Evolutionary conservation across 805 yeast genomes (phyloP).

Genomic region (Candida boleticola): DNA sequence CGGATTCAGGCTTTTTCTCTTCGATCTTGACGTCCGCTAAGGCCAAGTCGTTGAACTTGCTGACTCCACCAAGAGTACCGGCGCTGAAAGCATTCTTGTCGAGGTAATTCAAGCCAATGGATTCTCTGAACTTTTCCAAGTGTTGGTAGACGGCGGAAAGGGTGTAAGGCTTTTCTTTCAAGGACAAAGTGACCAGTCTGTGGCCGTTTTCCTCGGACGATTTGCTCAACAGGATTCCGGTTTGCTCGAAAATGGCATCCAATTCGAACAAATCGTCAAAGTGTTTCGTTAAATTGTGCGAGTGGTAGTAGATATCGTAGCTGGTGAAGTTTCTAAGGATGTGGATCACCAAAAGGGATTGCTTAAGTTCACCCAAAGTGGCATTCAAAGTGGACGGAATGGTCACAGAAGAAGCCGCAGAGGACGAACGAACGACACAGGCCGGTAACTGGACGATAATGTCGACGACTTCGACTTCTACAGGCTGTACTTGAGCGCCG

Average conservation of each 20-base stretch:
- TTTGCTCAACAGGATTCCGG: conserved; percentile 11
- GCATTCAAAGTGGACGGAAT: conserved; percentile 40
- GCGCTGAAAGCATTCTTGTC: conserved; percentile 44
- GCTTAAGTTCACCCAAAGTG: conserved; percentile 54
- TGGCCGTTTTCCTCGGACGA: conserved; percentile 18
- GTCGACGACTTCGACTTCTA: conserved; percentile 4
- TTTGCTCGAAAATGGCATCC: conserved; percentile 18
- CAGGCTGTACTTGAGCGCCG: background rate
- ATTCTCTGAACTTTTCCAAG: conserved; percentile 59
- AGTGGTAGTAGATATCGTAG: conserved; percentile 46
- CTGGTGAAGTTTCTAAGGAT: conserved; percentile 60
- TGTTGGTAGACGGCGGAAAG: conserved; percentile 62
- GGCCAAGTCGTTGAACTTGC: conserved; percentile 43
- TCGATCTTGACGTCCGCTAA: conserved; percentile 31
- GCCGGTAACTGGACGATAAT: conserved; percentile 3
- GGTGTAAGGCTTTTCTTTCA: conserved; percentile 58
- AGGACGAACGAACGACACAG: background rate
- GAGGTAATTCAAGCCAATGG: conserved; percentile 48
- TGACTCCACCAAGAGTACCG: conserved; percentile 47
- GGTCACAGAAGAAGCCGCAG: background rate
- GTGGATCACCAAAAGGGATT: conserved; percentile 56
- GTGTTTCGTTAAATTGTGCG: conserved; percentile 25
- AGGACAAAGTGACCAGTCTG: conserved; percentile 35
- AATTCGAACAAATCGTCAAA: conserved; percentile 30
- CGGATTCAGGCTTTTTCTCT: conserved; percentile 12